Evolutionary conservation across 352 stramenopile species (phyloP), one percentile per base, ranked within the genome.

Genomic region (Pythium grandisporangium): DNA sequence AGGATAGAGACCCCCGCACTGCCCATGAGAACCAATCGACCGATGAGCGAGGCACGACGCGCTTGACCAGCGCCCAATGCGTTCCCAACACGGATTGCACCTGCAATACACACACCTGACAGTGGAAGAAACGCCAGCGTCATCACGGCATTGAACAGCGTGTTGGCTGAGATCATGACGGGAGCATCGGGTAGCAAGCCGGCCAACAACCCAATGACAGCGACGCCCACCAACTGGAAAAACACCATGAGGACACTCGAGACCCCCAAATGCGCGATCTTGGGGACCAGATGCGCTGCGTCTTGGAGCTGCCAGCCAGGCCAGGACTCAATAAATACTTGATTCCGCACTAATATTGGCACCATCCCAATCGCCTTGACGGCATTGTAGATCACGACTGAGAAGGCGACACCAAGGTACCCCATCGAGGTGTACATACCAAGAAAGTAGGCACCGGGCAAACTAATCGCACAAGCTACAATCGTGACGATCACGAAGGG

Each of bases 191-290:
- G 58, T 13, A 69, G 30, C 12, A 63, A 35, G 4, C 62, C 62
- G 4, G 53, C 52, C 33, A 38, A 32, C 27, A 59, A 35, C 26
- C 48, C 47, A 37, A 57, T 34, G 6, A 46, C 19, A 8, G 39
- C 48, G 48, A 70, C 65, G 11, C 58, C 53, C 10, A 66, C 20
- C 40, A 70, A 64, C n/a, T 69, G 53, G 50, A 70, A 74, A 2
- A 39, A 50, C 35, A 63, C 56, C 58, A 72, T 70, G 36, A 66
- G 58, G 30, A 78, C 51, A 29, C 62, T 67, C 4, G 62, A 73
- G 12, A 41, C 35, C 10, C 55, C 52, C 2, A 73, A 52, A 1
- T 53, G 53, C 11, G 40, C 53, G 34, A 71, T 66, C 13, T 48
- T 38, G 7, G 54, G 53, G 30, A 70, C 59, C 22, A 64, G 51